Conservation (phyloP, 2,329 filamentous ascomycete species). For the Neocatenulostroma microsporum region DNA sequence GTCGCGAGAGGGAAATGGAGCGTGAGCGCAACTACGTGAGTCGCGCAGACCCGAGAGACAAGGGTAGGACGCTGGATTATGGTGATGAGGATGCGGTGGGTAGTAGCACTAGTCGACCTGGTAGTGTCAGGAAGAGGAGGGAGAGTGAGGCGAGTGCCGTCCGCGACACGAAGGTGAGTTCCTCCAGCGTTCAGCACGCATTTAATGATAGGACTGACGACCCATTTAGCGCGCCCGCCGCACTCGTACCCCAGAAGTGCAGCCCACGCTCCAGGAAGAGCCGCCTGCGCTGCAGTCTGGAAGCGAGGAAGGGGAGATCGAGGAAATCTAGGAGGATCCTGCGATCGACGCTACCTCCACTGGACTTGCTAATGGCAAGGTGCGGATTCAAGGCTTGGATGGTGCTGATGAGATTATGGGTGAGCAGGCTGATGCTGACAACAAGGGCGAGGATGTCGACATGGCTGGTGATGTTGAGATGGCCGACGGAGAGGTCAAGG, state of each 20-base stretch:
- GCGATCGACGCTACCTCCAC: no score
- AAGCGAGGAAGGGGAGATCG: conserved; percentile 96
- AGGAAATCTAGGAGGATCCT: conserved; percentile 51
- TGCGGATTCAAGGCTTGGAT: no score
- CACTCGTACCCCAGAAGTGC: conserved; percentile 18
- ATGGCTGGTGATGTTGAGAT: no score
- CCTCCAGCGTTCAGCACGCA: conserved; percentile 1
- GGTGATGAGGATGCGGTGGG: conserved; percentile 56
- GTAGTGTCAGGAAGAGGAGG: conserved; percentile 60
- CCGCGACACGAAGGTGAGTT: conserved; percentile 37
- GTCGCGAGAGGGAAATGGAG: conserved; percentile 81
- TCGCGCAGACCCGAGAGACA: conserved; percentile 71
- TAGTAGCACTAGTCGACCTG: conserved; percentile 39
- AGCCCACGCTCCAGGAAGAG: conserved; percentile 42
- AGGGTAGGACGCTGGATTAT: conserved; percentile 84
- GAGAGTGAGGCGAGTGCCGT: conserved; percentile 46
- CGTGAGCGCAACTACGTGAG: conserved; percentile 76
- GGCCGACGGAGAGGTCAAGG: no score
- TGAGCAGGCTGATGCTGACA: neutral
- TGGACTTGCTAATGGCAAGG: no score
- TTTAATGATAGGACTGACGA: conserved; percentile 11
- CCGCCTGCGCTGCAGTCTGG: conserved; percentile 63
- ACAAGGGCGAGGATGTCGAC: no score
- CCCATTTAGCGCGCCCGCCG: conserved; percentile 17
- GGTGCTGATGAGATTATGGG: neutral